Conservation (phyloP, 768 basidiomycete genomes). For the Boletus insuetus region DNA sequence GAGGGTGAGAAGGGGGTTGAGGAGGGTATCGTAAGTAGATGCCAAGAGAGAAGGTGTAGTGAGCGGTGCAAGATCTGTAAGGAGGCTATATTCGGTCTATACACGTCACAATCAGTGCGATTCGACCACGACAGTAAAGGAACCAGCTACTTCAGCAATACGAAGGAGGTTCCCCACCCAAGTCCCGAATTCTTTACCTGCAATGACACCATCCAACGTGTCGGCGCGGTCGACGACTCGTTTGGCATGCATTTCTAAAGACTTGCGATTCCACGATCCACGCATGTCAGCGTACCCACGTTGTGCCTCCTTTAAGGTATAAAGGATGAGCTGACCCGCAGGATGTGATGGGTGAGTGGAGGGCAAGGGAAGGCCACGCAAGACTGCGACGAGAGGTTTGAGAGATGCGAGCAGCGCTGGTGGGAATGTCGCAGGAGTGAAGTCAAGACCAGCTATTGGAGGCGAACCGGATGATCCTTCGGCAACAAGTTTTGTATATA, state of each 20-base stretch:
- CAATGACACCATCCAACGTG: slow-evolving; percentile 58
- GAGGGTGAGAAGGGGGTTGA: slow-evolving; percentile 61
- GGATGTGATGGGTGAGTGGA: slow-evolving; percentile 83
- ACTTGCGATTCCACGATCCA: slow-evolving; percentile 72
- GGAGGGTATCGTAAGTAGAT: slow-evolving; percentile 58
- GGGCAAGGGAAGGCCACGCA: slow-evolving; percentile 72
- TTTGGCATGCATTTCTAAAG: slow-evolving; percentile 69
- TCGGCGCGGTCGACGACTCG: slow-evolving; percentile 70
- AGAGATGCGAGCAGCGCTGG: slow-evolving; percentile 51
- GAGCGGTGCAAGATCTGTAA: slow-evolving; percentile 63
- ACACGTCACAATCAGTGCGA: neutral
- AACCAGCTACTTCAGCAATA: slow-evolving; percentile 57
- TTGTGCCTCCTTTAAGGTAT: slow-evolving; percentile 73
- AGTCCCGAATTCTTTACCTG: slow-evolving; percentile 68
- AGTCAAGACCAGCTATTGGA: slow-evolving; percentile 56
- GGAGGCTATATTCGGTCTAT: slow-evolving; percentile 67
- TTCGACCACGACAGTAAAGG: neutral
- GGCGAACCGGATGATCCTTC: slow-evolving; percentile 80
- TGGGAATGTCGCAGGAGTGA: slow-evolving; percentile 53
- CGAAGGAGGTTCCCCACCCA: slow-evolving; percentile 67
- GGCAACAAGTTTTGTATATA: slow-evolving; percentile 87
- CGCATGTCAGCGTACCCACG: slow-evolving; percentile 86
- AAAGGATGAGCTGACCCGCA: slow-evolving; percentile 59
- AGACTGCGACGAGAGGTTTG: slow-evolving; percentile 61
- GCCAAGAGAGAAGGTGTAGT: slow-evolving; percentile 47